These are phyloP conservation scores for Fusarium coicis DNA, from an alignment of 2,329 filamentous ascomycete species.

Conservation along the genomic window DNA sequence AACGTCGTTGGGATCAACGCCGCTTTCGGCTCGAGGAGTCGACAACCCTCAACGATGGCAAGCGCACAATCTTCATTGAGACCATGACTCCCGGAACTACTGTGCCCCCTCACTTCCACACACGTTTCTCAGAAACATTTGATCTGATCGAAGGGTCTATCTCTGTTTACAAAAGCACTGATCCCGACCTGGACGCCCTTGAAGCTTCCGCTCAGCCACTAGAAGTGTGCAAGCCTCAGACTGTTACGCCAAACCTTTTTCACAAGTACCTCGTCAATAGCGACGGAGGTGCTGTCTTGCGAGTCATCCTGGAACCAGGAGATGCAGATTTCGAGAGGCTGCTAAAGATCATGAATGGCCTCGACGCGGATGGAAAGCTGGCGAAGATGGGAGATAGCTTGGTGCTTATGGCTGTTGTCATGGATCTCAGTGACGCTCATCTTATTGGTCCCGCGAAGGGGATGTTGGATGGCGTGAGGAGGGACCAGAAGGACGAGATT, in stretches of 20 bases:
- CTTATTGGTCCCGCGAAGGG: not conserved
- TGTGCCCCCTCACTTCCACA: not conserved
- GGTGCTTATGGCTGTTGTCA: not conserved
- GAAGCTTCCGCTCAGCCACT: not conserved
- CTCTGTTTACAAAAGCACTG: not conserved
- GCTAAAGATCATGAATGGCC: not conserved
- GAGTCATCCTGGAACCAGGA: not conserved
- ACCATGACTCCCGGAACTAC: slow-evolving; percentile 8
- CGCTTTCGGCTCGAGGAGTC: slow-evolving; percentile 8
- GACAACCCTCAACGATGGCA: not conserved
- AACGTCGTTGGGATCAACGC: slow-evolving; percentile 12
- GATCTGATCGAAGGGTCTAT: not conserved
- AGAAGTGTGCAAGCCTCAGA: not conserved
- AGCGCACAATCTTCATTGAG: slow-evolving; percentile 4
- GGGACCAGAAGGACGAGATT: not conserved
- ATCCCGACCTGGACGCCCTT: not conserved
- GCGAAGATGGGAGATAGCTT: not conserved
- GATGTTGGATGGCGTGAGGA: not conserved
- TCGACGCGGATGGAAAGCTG: not conserved
- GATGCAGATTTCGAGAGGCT: not conserved
- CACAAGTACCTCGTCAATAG: not conserved
- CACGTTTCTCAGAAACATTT: not conserved
- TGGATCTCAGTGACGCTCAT: slow-evolving; percentile 5
- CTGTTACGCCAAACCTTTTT: not conserved
- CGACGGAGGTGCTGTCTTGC: not conserved